Evolutionary conservation across 2,329 filamentous ascomycete genomes (phyloP).

Genomic region (Diaporthe nobilis): DNA sequence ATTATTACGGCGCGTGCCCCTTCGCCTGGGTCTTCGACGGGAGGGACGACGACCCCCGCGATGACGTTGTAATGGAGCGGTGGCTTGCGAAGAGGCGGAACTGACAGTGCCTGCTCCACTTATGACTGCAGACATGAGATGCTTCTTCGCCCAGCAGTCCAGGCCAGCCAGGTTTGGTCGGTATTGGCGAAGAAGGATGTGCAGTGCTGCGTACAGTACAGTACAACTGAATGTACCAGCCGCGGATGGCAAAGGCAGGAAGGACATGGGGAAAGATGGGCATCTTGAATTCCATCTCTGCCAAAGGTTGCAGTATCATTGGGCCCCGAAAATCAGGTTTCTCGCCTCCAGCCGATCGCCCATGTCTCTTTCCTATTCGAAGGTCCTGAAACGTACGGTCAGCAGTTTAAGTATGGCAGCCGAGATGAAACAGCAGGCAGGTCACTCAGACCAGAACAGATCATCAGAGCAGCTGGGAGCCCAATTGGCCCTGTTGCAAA

Average conservation of each 20-base stretch:
- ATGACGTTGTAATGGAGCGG: conserved; percentile 34
- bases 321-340: conserved; percentile 35
- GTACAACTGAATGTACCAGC: background rate
- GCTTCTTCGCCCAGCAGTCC: background rate
- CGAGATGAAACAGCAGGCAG: conserved; percentile 40
- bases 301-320: conserved; percentile 6
- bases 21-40: background rate
- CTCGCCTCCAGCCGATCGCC: conserved; percentile 29
- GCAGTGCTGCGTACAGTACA: conserved; percentile 2
- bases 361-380: conserved; percentile 30
- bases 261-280: background rate
- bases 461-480: conserved; percentile 6
- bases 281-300: conserved; percentile 28
- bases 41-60: conserved; percentile 33
- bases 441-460: conserved; percentile 19
- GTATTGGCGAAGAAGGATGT: background rate
- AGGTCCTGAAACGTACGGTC: conserved; percentile 39
- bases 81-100: conserved; percentile 17
- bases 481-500: conserved; percentile 11
- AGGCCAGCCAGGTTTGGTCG: background rate
- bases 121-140: conserved; percentile 15
- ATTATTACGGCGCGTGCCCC: conserved; percentile 11
- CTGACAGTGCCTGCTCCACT: conserved; percentile 19
- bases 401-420: conserved; percentile 27
- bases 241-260: background rate